Base-by-base conservation (phyloP, 176 grass and related monocot genomes). In the Canna indica region DNA sequence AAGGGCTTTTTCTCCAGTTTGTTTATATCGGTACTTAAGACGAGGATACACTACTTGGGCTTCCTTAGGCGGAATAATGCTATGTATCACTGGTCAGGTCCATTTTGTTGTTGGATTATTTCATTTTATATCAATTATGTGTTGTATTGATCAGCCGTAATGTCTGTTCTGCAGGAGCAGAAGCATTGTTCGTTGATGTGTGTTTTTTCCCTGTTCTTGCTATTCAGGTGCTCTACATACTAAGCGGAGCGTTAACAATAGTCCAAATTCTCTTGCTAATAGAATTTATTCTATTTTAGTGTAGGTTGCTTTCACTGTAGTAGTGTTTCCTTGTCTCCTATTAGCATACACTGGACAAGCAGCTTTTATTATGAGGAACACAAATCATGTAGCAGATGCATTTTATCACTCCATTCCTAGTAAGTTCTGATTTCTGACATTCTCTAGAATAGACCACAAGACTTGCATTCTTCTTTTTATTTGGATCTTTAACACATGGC, bases 351-450 rank as follows among this genome's bases (percentile, higher is more conserved):
- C 90, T 54, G 90, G 95, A 64, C 95, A 99, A 78, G 90, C 95
- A n/a, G 84, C 90, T 46, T 99, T 90, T 68, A 88, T 99, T 58
- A 83, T 88, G 58, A 60, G 66, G 35, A 69, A 99, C 73, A 90
- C 90, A 78, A 1, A 78, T 20, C 87, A 99, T 80, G 90, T 90
- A 13, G 4, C 16, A 4, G 87, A 99, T 33, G 90, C 87, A 26
- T 99, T 99, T 58, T 99, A 99, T 76, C 84, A 60, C 42, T 99
- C 95, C 61, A 94, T 99, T 82, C 95, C 95, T 90, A 87, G 95
- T 66, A 25, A 22, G 5, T 16, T 30, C 6, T 94, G 72, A 17
- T 28, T 47, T 76, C 78, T 36, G 30, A 3, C 62, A 67, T 27
- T n/a, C 38, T 76, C 32, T 80, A 54, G 18, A 7, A 54, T 54